Percentiles rank a stretch among this genome's conserved stretches.
phyloP scores from a whole-genome alignment of 768 basidiomycete genomes.

The Macrolepiota dolichaula region DNA sequence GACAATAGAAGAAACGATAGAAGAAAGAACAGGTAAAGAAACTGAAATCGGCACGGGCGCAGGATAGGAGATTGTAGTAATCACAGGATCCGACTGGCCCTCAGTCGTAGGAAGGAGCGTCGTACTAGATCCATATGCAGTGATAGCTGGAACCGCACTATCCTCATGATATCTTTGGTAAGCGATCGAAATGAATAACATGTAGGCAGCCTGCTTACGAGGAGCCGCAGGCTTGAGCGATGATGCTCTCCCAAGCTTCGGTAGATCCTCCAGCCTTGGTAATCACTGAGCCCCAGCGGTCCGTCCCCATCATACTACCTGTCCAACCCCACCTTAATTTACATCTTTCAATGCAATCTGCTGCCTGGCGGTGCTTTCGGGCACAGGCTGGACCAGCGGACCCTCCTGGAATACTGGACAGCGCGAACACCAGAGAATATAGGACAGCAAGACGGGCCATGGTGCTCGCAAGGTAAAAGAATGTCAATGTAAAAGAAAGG shows the following conservation, averaged over 20 bases:
- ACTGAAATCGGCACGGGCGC: slow-evolving; percentile 6
- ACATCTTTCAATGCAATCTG: slow-evolving; percentile 36
- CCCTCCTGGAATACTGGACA: slow-evolving; percentile 37
- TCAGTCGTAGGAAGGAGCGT: not conserved
- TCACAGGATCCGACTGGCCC: not conserved
- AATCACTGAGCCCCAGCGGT: slow-evolving; percentile 55
- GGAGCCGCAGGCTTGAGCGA: slow-evolving; percentile 43
- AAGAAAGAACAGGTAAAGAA: slow-evolving; percentile 10
- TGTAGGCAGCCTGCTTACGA: slow-evolving; percentile 9
- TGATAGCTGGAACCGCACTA: not conserved
- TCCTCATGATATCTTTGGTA: not conserved
- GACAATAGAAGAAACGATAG: slow-evolving; percentile 16
- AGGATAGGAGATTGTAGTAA: slow-evolving; percentile 9
- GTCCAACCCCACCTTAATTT: slow-evolving; percentile 44
- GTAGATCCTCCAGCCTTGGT: slow-evolving; percentile 26
- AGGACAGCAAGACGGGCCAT: slow-evolving; percentile 37
- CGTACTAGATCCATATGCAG: not conserved
- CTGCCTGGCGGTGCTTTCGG: slow-evolving; percentile 29
- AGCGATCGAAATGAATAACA: not conserved
- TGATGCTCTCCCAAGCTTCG: slow-evolving; percentile 29
- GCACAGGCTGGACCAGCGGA: slow-evolving; percentile 47
- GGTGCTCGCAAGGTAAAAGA: slow-evolving; percentile 22
- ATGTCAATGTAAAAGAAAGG: slow-evolving; percentile 15
- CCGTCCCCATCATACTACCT: slow-evolving; percentile 46
- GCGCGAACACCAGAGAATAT: slow-evolving; percentile 31